Conservation (phyloP, 306 rosid species). For the Pterocarpus santalinus region DNA sequence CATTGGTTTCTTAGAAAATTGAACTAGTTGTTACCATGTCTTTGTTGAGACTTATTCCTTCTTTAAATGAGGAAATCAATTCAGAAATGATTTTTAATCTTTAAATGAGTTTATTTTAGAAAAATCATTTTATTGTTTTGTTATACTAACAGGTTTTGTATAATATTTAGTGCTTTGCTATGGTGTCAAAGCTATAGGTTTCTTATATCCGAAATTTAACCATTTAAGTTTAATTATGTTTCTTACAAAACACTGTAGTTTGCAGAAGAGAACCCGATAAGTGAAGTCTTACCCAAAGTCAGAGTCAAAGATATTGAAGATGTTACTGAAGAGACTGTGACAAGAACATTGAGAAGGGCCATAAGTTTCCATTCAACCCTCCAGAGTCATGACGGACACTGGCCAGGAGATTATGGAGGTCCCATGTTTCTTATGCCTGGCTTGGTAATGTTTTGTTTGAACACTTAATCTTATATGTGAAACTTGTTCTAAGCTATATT, state of each 20-base stretch:
- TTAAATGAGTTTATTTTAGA: background rate
- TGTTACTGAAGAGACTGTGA: slow-evolving; percentile 63
- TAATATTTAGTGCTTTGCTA: slow-evolving; percentile 4
- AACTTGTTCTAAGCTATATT: slow-evolving; percentile 26
- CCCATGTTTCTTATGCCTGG: slow-evolving; percentile 98
- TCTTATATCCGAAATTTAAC: background rate
- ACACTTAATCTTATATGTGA: slow-evolving; percentile 28
- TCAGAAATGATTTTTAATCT: background rate
- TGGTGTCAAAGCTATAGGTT: slow-evolving; percentile 26
- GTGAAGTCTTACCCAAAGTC: slow-evolving; percentile 62
- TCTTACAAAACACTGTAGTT: slow-evolving; percentile 50
- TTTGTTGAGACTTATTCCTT: slow-evolving; percentile 1
- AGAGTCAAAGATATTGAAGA: slow-evolving; percentile 69
- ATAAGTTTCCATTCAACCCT: slow-evolving; percentile 71
- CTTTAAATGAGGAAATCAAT: background rate
- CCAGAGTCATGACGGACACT: slow-evolving; percentile 86
- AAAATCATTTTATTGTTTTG: background rate
- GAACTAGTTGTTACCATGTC: background rate
- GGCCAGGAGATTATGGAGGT: slow-evolving; percentile 97
- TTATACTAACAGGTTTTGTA: background rate
- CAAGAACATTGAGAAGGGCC: slow-evolving; percentile 70
- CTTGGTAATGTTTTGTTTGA: slow-evolving; percentile 60
- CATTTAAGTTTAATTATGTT: background rate
- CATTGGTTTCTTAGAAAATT: background rate
- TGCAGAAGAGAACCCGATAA: slow-evolving; percentile 65